phyloP scores from a whole-genome alignment of 768 basidiomycete species.

The Lyophyllum shimeji region DNA sequence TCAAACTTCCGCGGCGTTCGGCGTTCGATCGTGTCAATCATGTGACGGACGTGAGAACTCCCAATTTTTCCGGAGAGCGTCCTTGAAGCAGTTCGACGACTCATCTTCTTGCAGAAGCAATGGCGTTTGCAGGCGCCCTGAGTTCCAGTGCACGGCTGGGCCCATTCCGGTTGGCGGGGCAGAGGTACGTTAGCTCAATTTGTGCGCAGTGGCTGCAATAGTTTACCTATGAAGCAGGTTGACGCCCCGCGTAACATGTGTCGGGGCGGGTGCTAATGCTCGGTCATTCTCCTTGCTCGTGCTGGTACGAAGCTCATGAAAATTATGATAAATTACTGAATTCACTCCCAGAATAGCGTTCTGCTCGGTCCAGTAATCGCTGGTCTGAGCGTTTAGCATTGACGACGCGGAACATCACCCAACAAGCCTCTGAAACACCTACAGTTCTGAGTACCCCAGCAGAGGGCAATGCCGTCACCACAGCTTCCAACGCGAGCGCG shows the following conservation, averaged over 20 bases:
- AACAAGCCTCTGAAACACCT: constrained; percentile 17
- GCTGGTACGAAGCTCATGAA: constrained; percentile 15
- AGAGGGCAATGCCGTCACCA: not conserved
- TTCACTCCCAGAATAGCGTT: constrained; percentile 13
- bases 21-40: not conserved
- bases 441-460: constrained; percentile 4
- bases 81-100: not conserved
- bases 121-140: constrained; percentile 18
- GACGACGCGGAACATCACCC: constrained; percentile 15
- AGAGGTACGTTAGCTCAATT: constrained; percentile 8
- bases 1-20: not conserved
- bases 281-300: constrained; percentile 21
- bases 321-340: constrained; percentile 4
- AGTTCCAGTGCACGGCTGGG: constrained; percentile 13
- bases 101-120: not conserved
- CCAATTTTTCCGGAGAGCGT: not conserved
- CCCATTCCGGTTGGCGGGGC: constrained; percentile 10
- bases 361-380: constrained; percentile 9
- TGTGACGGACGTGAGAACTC: constrained; percentile 11
- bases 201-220: not conserved
- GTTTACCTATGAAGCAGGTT: constrained; percentile 6
- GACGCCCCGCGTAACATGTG: constrained; percentile 10
- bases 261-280: constrained; percentile 6
- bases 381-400: constrained; percentile 7
- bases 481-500: not conserved